These are phyloP conservation scores for Fusarium liriodendri DNA, from an alignment of 2,329 filamentous ascomycete genomes.

Conservation along the genomic window DNA sequence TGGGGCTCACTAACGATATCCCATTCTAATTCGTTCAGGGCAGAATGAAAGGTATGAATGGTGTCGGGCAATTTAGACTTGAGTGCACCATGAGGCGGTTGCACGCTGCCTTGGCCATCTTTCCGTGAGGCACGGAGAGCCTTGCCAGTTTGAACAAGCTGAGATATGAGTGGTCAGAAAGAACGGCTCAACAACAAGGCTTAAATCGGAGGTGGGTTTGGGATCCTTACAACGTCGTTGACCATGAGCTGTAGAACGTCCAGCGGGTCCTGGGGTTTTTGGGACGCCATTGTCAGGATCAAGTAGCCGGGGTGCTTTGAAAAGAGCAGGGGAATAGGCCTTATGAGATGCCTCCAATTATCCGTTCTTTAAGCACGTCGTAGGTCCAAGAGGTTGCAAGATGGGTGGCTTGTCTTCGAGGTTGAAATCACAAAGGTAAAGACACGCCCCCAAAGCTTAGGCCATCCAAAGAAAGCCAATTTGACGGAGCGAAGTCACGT, in stretches of 20 bases:
- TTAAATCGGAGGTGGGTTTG: neutral
- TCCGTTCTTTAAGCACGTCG: neutral
- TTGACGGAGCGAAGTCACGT: constrained; percentile 31
- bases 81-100: constrained; percentile 46
- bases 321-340: neutral
- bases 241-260: constrained; percentile 64
- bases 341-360: neutral
- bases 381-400: neutral
- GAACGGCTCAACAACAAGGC: neutral
- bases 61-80: constrained; percentile 59
- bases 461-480: constrained; percentile 3
- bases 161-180: constrained; percentile 9
- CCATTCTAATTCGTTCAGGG: constrained; percentile 66
- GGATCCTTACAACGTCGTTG: constrained; percentile 63
- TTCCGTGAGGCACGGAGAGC: constrained; percentile 62
- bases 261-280: constrained; percentile 53
- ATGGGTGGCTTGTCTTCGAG: constrained; percentile 17
- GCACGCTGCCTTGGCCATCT: constrained; percentile 55
- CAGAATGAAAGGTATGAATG: constrained; percentile 62
- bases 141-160: constrained; percentile 71
- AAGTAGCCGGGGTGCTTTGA: neutral
- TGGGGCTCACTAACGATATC: constrained; percentile 62
- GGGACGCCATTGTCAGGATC: constrained; percentile 45
- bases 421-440: constrained; percentile 20
- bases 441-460: constrained; percentile 13